Evolutionary conservation across 306 rosid genomes (phyloP).

Genomic region (Rubus parviflorus): DNA sequence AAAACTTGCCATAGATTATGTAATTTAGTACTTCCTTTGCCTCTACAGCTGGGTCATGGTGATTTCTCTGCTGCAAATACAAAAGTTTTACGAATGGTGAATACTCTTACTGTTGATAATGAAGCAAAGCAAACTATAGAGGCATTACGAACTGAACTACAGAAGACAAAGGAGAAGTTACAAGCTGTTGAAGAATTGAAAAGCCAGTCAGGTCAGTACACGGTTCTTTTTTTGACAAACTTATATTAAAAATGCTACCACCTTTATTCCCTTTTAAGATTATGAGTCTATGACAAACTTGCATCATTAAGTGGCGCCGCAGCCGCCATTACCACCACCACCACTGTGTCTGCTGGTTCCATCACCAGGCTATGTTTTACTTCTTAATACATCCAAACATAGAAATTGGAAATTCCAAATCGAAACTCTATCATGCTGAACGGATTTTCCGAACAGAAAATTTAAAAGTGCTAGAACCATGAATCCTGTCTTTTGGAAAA

Average conservation of each 20-base stretch:
- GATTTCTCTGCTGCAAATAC: conserved; percentile 83
- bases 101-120: conserved; percentile 81
- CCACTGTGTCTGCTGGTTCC: neutral
- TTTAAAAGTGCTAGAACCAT: neutral
- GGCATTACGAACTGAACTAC: conserved; percentile 77
- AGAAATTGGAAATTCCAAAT: neutral
- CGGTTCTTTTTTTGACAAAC: neutral
- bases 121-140: conserved; percentile 97
- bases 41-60: conserved; percentile 82
- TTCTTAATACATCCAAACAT: neutral
- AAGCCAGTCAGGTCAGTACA: conserved; percentile 64
- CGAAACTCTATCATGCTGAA: neutral
- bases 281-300: neutral
- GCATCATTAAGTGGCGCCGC: neutral
- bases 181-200: conserved; percentile 93
- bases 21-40: conserved; percentile 18
- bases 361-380: neutral
- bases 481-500: neutral
- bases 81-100: conserved; percentile 92
- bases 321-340: neutral
- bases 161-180: conserved; percentile 88
- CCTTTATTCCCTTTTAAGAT: neutral
- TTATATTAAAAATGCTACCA: neutral
- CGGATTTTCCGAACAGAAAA: neutral
- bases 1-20: neutral